These are phyloP conservation scores for Colletotrichum incanum DNA, from an alignment of 2,329 filamentous ascomycete genomes.

Conservation along the genomic window DNA sequence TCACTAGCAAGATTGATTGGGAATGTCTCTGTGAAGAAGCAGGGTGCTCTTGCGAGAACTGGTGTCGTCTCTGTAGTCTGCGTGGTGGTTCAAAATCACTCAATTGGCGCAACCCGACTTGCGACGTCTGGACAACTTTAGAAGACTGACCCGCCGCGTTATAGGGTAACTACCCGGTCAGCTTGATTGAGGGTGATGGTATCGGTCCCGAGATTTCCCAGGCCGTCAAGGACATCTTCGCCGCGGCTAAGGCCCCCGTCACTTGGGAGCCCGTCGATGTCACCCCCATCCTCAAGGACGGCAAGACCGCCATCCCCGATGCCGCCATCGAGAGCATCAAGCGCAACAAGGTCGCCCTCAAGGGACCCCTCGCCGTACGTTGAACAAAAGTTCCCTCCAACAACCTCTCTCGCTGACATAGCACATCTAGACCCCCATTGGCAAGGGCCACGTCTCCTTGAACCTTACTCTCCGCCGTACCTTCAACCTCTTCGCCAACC, in stretches of 20 bases:
- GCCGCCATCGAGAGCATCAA: constrained; percentile 93
- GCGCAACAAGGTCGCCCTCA: constrained; percentile 97
- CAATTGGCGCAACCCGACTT: constrained; percentile 46
- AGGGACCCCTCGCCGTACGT: constrained; percentile 94
- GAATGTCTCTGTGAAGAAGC: background rate
- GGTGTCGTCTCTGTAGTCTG: constrained; percentile 20
- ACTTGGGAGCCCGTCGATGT: constrained; percentile 98
- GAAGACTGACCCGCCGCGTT: constrained; percentile 41
- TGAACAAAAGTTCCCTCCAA: background rate
- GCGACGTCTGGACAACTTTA: background rate
- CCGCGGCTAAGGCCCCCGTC: constrained; percentile 93
- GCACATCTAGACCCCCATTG: constrained; percentile 63
- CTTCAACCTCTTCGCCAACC: constrained; percentile 99
- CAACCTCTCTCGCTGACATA: constrained; percentile 22
- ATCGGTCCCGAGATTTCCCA: constrained; percentile 98
- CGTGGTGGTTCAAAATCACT: constrained; percentile 56
- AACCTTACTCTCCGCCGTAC: constrained; percentile 98
- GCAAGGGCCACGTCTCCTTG: constrained; percentile 98
- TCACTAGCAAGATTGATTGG: background rate
- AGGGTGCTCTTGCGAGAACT: constrained; percentile 33
- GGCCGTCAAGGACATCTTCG: constrained; percentile 99
- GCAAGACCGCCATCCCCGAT: constrained; percentile 95
- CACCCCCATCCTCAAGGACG: constrained; percentile 92
- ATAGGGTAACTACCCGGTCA: constrained; percentile 95
- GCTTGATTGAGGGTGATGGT: constrained; percentile 98